Evolutionary conservation across 1,139 yeast species (phyloP).

Genomic region (Sporopachydermia cereana): DNA sequence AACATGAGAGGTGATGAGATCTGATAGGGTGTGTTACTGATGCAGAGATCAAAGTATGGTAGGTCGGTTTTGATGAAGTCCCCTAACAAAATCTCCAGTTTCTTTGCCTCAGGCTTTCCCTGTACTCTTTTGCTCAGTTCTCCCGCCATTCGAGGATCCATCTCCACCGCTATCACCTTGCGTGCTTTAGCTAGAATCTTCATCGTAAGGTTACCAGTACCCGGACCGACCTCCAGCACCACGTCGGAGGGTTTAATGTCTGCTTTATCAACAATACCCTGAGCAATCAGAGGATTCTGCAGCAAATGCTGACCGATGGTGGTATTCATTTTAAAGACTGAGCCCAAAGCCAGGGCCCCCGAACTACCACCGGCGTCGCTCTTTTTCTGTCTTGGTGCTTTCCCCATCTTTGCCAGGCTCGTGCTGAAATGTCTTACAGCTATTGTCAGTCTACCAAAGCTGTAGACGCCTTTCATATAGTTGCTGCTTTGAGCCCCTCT

Average conservation of each 20-base stretch:
- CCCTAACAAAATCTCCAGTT: constrained; percentile 82
- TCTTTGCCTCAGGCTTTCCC: constrained; percentile 87
- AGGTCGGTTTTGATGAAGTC: constrained; percentile 94
- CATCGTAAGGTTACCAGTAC: constrained; percentile 96
- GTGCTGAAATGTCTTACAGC: background rate
- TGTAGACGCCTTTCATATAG: too few relatives aligned
- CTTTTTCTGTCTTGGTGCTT: constrained; percentile 10
- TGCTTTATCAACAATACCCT: constrained; percentile 96
- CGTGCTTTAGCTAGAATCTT: constrained; percentile 85
- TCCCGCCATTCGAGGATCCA: constrained; percentile 99
- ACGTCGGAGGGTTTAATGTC: constrained; percentile 83
- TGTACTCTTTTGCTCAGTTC: constrained; percentile 95
- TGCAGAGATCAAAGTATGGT: constrained; percentile 92
- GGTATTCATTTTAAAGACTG: constrained; percentile 92
- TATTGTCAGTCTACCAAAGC: too few relatives aligned
- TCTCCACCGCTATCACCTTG: constrained; percentile 88
- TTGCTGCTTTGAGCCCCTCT: too few relatives aligned
- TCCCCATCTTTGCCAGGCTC: constrained; percentile 4
- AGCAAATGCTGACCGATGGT: constrained; percentile 95
- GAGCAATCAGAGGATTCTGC: constrained; percentile 93
- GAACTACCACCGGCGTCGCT: constrained; percentile 9
- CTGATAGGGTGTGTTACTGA: constrained; percentile 95
- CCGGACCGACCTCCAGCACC: constrained; percentile 97
- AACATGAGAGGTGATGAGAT: constrained; percentile 94
- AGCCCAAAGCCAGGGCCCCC: constrained; percentile 21